Evolutionary conservation across 2,329 filamentous ascomycete species (phyloP), one percentile per base, ranked within the genome.

Genomic region (Gliomastix tumulicola): DNA sequence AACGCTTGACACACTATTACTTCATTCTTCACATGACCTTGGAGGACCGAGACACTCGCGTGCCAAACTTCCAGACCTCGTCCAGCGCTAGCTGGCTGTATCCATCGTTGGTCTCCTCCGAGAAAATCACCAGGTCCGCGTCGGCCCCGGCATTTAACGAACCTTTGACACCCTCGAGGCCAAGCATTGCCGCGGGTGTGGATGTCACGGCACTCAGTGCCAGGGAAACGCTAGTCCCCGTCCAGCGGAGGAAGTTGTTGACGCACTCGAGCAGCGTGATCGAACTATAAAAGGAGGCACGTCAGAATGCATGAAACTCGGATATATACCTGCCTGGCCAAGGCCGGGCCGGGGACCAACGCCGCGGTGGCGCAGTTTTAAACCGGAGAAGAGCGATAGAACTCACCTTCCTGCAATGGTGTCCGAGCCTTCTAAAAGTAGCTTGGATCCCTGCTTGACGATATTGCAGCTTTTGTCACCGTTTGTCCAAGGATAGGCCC

Each of bases 401-500:
- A 65, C 69, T 69, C 55, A 71, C 79, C 79, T 84, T 45, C 84
- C 86, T 12, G 86, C 87, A 52, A 94, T 87, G 40, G 76, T 84
- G 21, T 84, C 75, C 0, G 84, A 87, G 12, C 84, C 85, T 54
- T 94, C 84, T 1, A 94, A 68, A 4, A 84, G 79, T 23, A 96
- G 62, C 38, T 82, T 71, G 0, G 78, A 66, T 1, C 88, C 88
- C 35, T 74, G 76, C 63, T 90, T 90, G 41, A 84, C 60, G 44
- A 83, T 78, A 23, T 63, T 68, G 44, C 71, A 71, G 32, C 68
- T 68, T 19, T 63, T 61, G 38, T 74, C 71, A 7, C 77, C 77
- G 49, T 95, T 94, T 6, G 80, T 89, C 87, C 88, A 94, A 43
- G 82, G 76, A 54, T 95, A 94, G 3, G 76, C 71, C 4, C 89